Evolutionary conservation across 805 yeast genomes (phyloP).

Genomic region (Lachancea cidri): DNA sequence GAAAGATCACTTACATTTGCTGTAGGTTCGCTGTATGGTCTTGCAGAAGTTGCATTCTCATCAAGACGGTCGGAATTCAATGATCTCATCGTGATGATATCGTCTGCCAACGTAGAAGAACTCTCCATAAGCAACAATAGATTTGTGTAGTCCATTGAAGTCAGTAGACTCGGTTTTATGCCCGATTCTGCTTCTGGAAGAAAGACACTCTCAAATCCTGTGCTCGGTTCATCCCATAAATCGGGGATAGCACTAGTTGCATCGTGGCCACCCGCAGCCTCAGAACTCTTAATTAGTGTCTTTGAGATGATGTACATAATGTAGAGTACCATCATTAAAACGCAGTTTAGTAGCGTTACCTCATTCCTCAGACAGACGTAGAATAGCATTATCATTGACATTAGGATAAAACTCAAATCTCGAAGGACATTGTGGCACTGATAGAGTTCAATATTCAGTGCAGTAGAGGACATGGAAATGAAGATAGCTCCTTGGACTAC

Average conservation of each 20-base stretch:
- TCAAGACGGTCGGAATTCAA: conserved; percentile 1
- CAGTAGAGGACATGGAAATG: conserved; percentile 23
- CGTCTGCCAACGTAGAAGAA: conserved; percentile 8
- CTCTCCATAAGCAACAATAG: conserved; percentile 24
- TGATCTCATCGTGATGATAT: conserved; percentile 6
- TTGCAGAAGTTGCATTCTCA: not conserved
- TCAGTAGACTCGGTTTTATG: conserved; percentile 27
- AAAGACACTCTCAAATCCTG: not conserved
- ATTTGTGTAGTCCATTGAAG: conserved; percentile 29
- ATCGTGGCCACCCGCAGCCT: not conserved
- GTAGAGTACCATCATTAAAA: conserved; percentile 25
- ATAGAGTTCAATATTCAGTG: conserved; percentile 12
- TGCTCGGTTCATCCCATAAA: not conserved
- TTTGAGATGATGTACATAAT: conserved; percentile 18
- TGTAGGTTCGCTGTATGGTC: conserved; percentile 20
- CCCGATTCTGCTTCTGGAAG: conserved; percentile 4
- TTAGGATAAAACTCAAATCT: conserved; percentile 24
- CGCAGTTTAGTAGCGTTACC: conserved; percentile 26
- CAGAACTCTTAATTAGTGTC: conserved; percentile 1
- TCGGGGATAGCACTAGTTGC: not conserved
- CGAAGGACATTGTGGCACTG: conserved; percentile 20
- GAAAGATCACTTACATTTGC: not conserved
- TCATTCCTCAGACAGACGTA: conserved; percentile 20
- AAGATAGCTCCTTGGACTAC: conserved; percentile 32
- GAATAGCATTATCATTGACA: conserved; percentile 23